Evolutionary conservation across 768 basidiomycete genomes (phyloP).

Genomic region (Nidularia pulvinata): DNA sequence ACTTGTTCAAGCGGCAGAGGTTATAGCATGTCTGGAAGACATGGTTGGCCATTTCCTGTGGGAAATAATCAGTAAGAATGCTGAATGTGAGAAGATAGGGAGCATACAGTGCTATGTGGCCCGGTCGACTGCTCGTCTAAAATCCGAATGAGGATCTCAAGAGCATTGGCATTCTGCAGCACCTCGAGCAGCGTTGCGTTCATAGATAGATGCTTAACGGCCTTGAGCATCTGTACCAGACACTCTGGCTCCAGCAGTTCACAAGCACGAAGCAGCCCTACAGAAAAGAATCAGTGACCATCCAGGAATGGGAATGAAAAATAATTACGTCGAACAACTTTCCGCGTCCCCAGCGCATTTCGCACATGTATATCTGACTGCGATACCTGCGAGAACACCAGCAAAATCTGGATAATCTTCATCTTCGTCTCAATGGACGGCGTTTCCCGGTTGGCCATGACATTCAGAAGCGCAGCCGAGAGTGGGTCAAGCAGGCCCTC

Average conservation of each 20-base stretch:
- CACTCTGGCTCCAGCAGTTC: conserved; percentile 87
- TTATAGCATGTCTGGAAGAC: conserved; percentile 98
- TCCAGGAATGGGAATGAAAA: background rate
- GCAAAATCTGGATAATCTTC: conserved; percentile 86
- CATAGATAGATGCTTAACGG: conserved; percentile 96
- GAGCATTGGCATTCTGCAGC: conserved; percentile 93
- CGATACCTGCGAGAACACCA: conserved; percentile 96
- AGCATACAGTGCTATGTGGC: conserved; percentile 75
- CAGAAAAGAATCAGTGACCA: conserved; percentile 1
- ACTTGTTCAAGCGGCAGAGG: conserved; percentile 92
- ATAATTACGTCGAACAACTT: conserved; percentile 83
- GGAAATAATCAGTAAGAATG: background rate
- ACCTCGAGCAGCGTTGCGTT: conserved; percentile 88
- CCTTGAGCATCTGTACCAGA: conserved; percentile 88
- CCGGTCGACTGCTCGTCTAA: conserved; percentile 81
- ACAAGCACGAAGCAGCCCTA: conserved; percentile 87
- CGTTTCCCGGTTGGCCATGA: conserved; percentile 74
- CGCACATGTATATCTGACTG: conserved; percentile 94
- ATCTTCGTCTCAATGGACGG: conserved; percentile 74
- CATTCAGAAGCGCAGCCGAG: conserved; percentile 85
- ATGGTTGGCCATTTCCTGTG: conserved; percentile 96
- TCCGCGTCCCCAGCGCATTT: conserved; percentile 88
- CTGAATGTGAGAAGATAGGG: background rate
- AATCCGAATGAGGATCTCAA: conserved; percentile 87
- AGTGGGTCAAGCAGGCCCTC: conserved; percentile 95